Evolutionary conservation across 2,329 filamentous ascomycete species (phyloP).

Genomic region (Talaromyces marneffei): DNA sequence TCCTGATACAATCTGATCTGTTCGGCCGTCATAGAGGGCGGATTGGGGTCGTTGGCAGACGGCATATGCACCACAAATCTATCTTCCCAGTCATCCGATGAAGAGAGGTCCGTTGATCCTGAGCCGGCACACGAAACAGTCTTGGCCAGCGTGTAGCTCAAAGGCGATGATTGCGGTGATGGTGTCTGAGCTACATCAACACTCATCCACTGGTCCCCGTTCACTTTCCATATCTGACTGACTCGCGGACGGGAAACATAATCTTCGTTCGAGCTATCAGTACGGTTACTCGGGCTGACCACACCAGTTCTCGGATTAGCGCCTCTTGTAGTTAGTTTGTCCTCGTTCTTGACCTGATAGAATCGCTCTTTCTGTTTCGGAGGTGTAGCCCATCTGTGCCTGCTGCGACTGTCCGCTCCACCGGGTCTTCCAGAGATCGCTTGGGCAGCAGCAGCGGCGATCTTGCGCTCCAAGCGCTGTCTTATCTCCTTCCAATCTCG

Average conservation of each 20-base stretch:
- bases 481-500: conserved; percentile 15
- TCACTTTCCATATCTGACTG: conserved; percentile 28
- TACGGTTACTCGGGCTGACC: conserved; percentile 29
- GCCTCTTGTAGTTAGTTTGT: conserved; percentile 29
- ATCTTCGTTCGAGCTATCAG: conserved; percentile 18
- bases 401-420: conserved; percentile 10
- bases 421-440: conserved; percentile 13
- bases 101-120: conserved; percentile 23
- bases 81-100: conserved; percentile 33
- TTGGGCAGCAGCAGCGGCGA: conserved; percentile 12
- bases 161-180: conserved; percentile 16
- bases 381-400: conserved; percentile 7
- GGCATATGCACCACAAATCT: conserved; percentile 42
- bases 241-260: conserved; percentile 9
- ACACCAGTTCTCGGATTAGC: conserved; percentile 34
- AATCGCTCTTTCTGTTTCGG: conserved; percentile 10
- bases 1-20: conserved; percentile 37
- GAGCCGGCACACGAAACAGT: conserved; percentile 28
- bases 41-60: conserved; percentile 38
- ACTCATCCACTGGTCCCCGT: conserved; percentile 33
- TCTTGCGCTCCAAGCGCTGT: conserved; percentile 13
- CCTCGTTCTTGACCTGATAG: conserved; percentile 24
- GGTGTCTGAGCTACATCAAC: conserved; percentile 24
- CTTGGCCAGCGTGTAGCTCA: conserved; percentile 18
- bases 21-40: conserved; percentile 34